Base-by-base conservation (phyloP, 441 rosid genomes). In the Hura crepitans region DNA sequence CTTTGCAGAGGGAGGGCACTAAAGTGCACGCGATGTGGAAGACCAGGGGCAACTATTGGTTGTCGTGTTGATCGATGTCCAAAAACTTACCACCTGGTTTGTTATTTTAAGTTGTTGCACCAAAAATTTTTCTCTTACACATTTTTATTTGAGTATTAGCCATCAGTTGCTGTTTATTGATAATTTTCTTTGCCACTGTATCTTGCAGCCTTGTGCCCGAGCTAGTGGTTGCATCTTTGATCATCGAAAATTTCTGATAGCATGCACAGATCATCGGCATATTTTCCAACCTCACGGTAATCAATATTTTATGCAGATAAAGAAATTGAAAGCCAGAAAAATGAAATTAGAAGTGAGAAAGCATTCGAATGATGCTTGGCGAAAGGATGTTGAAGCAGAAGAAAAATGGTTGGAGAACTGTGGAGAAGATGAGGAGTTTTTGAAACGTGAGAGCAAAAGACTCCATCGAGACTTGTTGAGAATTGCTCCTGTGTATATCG, bases 41-140 rank as follows among this genome's bases (percentile, higher is more conserved):
- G 99, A 83, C 95, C 96, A 71, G 99, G 99, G 70, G 99, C 99
- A 73, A 92, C 99, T 69, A 95, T 89, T 72, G 99, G 98, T 67
- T 95, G 99, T 79, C 98, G 99, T 65, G 99, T 95, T 77, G 99
- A 95, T 81, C 86, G 96, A 27, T 95, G 99, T 81, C 98, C 96
- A 46, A 92, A 83, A 87, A 95, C 99, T 72, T 95, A 95, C 79
- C 99, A 92, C 80, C 83, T 92, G 99, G 99, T 95, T 63, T 63
- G 87, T 85, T 25, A 76, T 80, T 65, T 78, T 31, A 43, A 62
- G 59, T 67, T 73, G 14, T 39, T 74, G 63, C 43, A 33, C 64
- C 63, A n/a, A 18, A 37, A 13, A 20, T 35, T 68, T 31, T 22
- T 28, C 12, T 60, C 4, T 51, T 66, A 3, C 14, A 17, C 7